Percentiles rank a stretch among this genome's conserved stretches.
Conservation (phyloP, 768 basidiomycete species). For the Leccinum sublutescens region DNA sequence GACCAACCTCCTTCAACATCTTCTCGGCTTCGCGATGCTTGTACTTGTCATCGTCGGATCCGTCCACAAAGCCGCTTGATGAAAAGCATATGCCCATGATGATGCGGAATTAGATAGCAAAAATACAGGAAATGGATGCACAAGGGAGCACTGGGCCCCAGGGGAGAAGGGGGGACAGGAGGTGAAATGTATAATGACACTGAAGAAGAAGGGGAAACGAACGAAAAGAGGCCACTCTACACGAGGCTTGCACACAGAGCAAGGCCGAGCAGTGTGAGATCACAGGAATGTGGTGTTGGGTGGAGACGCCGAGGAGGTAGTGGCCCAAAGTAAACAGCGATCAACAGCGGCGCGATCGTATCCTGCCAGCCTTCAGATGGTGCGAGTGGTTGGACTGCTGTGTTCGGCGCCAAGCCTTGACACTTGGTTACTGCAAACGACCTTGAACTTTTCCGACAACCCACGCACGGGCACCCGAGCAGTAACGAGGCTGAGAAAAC, state of each 20-base stretch:
- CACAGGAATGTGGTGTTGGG: neutral
- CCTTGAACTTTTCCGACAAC: neutral
- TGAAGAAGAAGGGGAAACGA: neutral
- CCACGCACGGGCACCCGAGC: neutral
- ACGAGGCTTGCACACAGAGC: conserved; percentile 20
- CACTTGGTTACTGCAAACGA: neutral
- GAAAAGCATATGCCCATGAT: conserved; percentile 83
- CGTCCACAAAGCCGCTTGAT: conserved; percentile 49
- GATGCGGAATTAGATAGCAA: neutral
- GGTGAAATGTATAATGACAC: neutral
- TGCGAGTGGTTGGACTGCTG: neutral
- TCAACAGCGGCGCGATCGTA: conserved; percentile 19
- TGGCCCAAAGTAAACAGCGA: conserved; percentile 17
- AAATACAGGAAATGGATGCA: conserved; percentile 3
- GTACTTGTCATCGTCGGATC: conserved; percentile 67
- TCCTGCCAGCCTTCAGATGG: neutral
- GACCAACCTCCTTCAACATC: conserved; percentile 68
- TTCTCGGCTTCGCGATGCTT: conserved; percentile 72
- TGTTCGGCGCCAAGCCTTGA: neutral
- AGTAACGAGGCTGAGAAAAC: conserved; percentile 7
- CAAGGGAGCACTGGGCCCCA: conserved; percentile 17
- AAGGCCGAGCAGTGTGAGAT: conserved; percentile 12
- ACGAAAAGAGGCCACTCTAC: conserved; percentile 6
- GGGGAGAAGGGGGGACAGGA: neutral
- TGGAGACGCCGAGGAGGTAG: neutral